Conservation (phyloP, 345 rosid species). For the Laguncularia racemosa region DNA sequence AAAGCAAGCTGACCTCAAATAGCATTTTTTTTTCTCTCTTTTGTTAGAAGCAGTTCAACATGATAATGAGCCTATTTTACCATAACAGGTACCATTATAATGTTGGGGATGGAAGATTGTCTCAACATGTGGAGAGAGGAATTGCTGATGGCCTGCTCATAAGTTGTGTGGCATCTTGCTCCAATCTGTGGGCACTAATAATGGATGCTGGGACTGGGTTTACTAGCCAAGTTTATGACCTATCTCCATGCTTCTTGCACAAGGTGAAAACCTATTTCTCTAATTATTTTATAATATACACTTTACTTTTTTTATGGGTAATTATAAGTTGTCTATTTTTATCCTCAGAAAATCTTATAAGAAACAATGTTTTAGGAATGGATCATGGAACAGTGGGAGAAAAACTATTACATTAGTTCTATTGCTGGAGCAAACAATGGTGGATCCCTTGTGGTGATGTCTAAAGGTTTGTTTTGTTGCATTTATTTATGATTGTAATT, state of each 20-base stretch:
- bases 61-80: background rate
- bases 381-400: conserved; percentile 99
- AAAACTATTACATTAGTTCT: conserved; percentile 84
- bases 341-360: too few relatives aligned
- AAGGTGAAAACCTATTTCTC: conserved; percentile 44
- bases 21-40: background rate
- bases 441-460: conserved; percentile 94
- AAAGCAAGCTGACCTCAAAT: too few relatives aligned
- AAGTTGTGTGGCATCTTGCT: conserved; percentile 87
- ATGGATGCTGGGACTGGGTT: conserved; percentile 98
- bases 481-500: too few relatives aligned
- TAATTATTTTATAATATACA: conserved; percentile 2
- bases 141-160: conserved; percentile 86
- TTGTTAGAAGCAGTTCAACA: background rate
- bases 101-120: conserved; percentile 85
- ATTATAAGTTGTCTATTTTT: background rate
- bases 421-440: conserved; percentile 92
- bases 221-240: conserved; percentile 80
- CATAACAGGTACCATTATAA: conserved; percentile 84
- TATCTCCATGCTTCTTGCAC: conserved; percentile 71
- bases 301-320: background rate
- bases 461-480: conserved; percentile 56
- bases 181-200: conserved; percentile 92
- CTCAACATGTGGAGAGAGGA: conserved; percentile 94
- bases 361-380: conserved; percentile 49